phyloP scores from a whole-genome alignment of 1,284 basidiomycete species.

The Rhodofomes roseus region DNA sequence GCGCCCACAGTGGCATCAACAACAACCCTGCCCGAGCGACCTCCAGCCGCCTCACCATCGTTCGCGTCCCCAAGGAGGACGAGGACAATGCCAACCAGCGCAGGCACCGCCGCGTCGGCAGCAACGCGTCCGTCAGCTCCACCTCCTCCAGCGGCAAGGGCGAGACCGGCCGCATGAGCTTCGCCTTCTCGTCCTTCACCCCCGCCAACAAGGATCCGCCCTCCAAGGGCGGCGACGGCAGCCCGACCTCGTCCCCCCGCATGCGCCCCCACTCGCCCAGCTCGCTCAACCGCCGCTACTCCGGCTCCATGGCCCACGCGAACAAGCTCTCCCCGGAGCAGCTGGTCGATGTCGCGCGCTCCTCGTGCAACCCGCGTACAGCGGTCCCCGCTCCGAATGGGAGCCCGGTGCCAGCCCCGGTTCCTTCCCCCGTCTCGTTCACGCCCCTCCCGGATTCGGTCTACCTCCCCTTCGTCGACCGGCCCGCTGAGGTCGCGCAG shows the following conservation, averaged over 20 bases:
- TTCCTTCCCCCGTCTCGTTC: conserved; percentile 49
- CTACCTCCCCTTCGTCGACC: conserved; percentile 74
- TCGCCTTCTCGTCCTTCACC: conserved; percentile 61
- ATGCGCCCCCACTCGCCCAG: conserved; percentile 25
- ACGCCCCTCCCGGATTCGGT: conserved; percentile 67
- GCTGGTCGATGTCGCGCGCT: conserved; percentile 60
- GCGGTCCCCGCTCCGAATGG: conserved; percentile 3
- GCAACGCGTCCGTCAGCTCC: conserved; percentile 30
- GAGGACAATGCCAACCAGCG: conserved; percentile 24
- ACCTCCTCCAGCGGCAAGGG: conserved; percentile 23
- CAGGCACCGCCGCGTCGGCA: conserved; percentile 32
- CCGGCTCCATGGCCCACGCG: conserved; percentile 21
- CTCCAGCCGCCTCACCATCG: conserved; percentile 69
- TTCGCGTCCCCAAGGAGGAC: conserved; percentile 46
- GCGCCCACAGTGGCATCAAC: conserved; percentile 46
- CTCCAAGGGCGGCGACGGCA: conserved; percentile 17
- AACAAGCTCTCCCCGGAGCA: conserved; percentile 56
- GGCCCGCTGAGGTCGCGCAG: conserved; percentile 58
- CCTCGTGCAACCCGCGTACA: conserved; percentile 47
- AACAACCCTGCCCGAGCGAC: conserved; percentile 49
- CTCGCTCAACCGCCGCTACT: conserved; percentile 19
- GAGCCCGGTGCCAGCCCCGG: conserved; percentile 16
- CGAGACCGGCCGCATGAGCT: conserved; percentile 47
- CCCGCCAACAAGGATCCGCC: conserved; percentile 17
- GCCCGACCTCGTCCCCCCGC: conserved; percentile 24